Percentiles rank a stretch among this genome's conserved stretches.
Evolutionary conservation across 768 basidiomycete species (phyloP).

Genomic region (Crassisporium funariophilum): DNA sequence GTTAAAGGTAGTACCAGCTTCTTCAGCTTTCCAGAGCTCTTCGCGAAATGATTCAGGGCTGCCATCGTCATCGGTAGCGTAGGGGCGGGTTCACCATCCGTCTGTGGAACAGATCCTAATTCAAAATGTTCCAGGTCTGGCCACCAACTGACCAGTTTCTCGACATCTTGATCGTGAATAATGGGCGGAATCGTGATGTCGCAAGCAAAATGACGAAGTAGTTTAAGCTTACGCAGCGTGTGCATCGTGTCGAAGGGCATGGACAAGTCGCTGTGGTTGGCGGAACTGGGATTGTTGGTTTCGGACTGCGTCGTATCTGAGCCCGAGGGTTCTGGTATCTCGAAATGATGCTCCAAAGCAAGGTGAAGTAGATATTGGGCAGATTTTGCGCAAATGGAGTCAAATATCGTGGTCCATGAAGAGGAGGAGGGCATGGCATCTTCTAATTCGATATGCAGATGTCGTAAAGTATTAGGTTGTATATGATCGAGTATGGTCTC

Average conservation of each 20-base stretch:
- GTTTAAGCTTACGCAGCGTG: slow-evolving; percentile 33
- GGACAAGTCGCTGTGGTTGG: neutral
- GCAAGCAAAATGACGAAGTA: slow-evolving; percentile 37
- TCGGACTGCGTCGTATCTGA: slow-evolving; percentile 2
- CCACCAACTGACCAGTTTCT: slow-evolving; percentile 45
- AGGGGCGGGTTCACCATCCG: slow-evolving; percentile 20
- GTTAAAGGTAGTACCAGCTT: slow-evolving; percentile 33
- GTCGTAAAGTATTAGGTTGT: slow-evolving; percentile 31
- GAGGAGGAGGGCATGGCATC: slow-evolving; percentile 22
- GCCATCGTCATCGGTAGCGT: slow-evolving; percentile 28
- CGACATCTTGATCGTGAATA: slow-evolving; percentile 40
- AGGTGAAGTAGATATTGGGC: slow-evolving; percentile 36
- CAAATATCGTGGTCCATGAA: slow-evolving; percentile 39
- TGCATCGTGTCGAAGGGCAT: slow-evolving; percentile 36
- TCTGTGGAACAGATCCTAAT: slow-evolving; percentile 33
- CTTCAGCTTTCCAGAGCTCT: slow-evolving; percentile 25
- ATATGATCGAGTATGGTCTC: slow-evolving; percentile 37
- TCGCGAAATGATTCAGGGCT: slow-evolving; percentile 29
- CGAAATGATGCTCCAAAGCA: slow-evolving; percentile 45
- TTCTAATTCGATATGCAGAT: slow-evolving; percentile 42
- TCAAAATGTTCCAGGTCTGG: slow-evolving; percentile 45
- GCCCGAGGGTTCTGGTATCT: slow-evolving; percentile 30
- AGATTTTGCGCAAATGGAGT: slow-evolving; percentile 27
- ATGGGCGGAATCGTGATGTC: slow-evolving; percentile 42
- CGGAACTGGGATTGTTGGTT: neutral